Conservation (phyloP, 441 rosid genomes). For the Codiaeum variegatum region DNA sequence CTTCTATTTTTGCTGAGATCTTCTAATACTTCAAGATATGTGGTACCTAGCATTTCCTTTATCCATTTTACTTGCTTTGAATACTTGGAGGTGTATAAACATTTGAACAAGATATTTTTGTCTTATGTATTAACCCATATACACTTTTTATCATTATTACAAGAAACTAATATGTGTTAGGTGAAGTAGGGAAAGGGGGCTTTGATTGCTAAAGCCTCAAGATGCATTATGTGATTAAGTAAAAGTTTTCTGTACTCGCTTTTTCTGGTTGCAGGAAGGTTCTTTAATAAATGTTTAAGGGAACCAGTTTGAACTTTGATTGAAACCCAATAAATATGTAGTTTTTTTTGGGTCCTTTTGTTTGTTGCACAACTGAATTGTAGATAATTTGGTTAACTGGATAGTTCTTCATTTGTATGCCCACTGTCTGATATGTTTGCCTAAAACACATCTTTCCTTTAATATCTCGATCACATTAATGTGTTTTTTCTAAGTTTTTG, state of each 20-base stretch:
- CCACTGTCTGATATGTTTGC: not conserved
- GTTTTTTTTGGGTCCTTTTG: not conserved
- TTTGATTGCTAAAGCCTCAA: slow-evolving; percentile 1
- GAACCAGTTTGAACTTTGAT: not conserved
- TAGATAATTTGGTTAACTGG: not conserved
- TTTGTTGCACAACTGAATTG: not conserved
- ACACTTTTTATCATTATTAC: not conserved
- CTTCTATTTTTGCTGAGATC: slow-evolving; percentile 85
- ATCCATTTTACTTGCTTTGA: slow-evolving; percentile 15
- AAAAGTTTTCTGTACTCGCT: not conserved
- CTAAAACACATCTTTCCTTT: slow-evolving; percentile 1
- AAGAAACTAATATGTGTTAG: not conserved
- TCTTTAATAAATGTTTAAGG: not conserved
- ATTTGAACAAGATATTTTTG: not conserved
- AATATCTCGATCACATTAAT: not conserved
- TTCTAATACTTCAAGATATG: slow-evolving; percentile 79
- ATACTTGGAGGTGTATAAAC: not conserved
- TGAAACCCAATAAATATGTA: not conserved
- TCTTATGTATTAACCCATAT: too few relatives aligned
- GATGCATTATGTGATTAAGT: not conserved
- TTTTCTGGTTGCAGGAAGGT: not conserved
- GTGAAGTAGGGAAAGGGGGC: slow-evolving; percentile 5
- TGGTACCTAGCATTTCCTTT: slow-evolving; percentile 48
- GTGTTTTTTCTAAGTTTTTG: not conserved
- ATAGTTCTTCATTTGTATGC: not conserved